These are phyloP conservation scores for Daphne laureola DNA, from an alignment of 441 rosid genomes.

Conservation along the genomic window DNA sequence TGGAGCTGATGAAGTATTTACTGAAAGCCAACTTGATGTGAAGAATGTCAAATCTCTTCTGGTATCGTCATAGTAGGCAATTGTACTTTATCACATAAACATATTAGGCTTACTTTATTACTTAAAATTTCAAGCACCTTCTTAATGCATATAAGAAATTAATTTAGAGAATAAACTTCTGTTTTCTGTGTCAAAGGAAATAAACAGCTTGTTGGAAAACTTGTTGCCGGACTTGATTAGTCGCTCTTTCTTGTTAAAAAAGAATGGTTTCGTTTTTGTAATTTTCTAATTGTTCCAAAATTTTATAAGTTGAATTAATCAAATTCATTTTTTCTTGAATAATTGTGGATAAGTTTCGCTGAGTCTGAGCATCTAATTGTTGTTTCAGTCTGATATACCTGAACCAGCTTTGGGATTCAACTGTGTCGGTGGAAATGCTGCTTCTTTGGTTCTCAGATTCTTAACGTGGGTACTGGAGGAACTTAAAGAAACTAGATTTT, in stretches of 20 bases:
- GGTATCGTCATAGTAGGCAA: constrained; percentile 32
- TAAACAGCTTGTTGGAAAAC: too few relatives aligned
- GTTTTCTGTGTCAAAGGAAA: too few relatives aligned
- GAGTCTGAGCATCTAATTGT: constrained; percentile 4
- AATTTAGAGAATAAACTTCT: too few relatives aligned
- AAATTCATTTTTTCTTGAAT: too few relatives aligned
- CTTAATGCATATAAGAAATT: too few relatives aligned
- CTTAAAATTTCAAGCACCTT: neutral
- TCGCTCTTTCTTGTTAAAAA: too few relatives aligned
- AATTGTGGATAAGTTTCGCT: too few relatives aligned
- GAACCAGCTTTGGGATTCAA: constrained; percentile 79
- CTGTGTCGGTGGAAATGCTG: constrained; percentile 85
- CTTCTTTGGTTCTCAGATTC: constrained; percentile 71
- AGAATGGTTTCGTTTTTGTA: too few relatives aligned
- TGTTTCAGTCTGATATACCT: constrained; percentile 43
- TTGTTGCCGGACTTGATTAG: too few relatives aligned
- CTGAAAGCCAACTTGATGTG: constrained; percentile 66
- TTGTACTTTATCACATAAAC: too few relatives aligned
- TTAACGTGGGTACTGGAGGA: constrained; percentile 39
- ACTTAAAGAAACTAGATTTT: neutral
- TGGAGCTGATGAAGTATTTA: constrained; percentile 86
- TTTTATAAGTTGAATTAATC: too few relatives aligned
- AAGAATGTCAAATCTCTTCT: constrained; percentile 75
- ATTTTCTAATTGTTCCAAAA: too few relatives aligned
- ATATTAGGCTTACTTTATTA: constrained; percentile 10